A percentile compares a stretch with the other conserved stretches of the same genome.
Evolutionary conservation across 192 early-diverging fungal genomes (phyloP).

Genomic region (Backusella sp.): DNA sequence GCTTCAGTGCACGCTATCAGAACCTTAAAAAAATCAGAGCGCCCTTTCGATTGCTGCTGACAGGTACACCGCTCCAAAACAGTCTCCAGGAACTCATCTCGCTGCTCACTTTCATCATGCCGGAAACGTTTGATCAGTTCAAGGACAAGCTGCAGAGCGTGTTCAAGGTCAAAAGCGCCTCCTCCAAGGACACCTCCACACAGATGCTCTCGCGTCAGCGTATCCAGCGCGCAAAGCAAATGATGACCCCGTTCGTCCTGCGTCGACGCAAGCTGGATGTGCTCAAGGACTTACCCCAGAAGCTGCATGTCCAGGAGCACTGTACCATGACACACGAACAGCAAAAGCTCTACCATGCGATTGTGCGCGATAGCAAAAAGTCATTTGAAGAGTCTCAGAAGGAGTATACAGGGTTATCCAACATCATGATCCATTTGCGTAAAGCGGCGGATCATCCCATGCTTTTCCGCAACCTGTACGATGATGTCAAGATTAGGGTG

Average conservation of each 20-base stretch:
- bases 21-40: slow-evolving; percentile 62
- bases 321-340: slow-evolving; percentile 53
- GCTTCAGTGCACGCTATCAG: slow-evolving; percentile 73
- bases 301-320: slow-evolving; percentile 51
- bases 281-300: slow-evolving; percentile 61
- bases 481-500: slow-evolving; percentile 44
- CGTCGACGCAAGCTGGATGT: slow-evolving; percentile 78
- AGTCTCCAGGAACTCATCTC: slow-evolving; percentile 86
- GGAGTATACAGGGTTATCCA: slow-evolving; percentile 39
- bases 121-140: slow-evolving; percentile 65
- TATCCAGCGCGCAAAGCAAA: slow-evolving; percentile 73
- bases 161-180: slow-evolving; percentile 56
- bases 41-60: slow-evolving; percentile 68
- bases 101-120: slow-evolving; percentile 86
- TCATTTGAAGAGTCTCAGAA: slow-evolving; percentile 18
- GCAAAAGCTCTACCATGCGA: slow-evolving; percentile 49
- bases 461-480: slow-evolving; percentile 67
- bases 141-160: slow-evolving; percentile 51
- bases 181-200: slow-evolving; percentile 12
- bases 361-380: slow-evolving; percentile 37
- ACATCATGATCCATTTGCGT: slow-evolving; percentile 77
- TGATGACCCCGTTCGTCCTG: slow-evolving; percentile 89
- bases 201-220: slow-evolving; percentile 56
- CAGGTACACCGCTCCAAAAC: slow-evolving; percentile 87
- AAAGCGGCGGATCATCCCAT: slow-evolving; percentile 87